Evolutionary conservation across 2,329 filamentous ascomycete species (phyloP), one percentile per base, ranked within the genome.

Genomic region (Dothiorella sarmentorum): DNA sequence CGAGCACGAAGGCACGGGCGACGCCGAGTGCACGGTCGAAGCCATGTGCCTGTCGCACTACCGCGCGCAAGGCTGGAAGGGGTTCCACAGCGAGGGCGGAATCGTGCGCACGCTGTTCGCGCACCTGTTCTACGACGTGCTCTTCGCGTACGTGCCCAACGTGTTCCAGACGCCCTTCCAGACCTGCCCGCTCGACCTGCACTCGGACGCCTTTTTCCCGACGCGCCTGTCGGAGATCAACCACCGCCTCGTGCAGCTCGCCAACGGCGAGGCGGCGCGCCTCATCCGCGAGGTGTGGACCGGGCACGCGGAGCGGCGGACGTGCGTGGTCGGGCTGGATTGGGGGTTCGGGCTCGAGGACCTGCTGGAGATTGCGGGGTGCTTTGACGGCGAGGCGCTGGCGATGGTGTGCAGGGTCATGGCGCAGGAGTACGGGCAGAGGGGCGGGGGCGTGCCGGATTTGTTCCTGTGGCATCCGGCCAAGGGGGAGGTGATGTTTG

Each of bases 161-260:
- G 93, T 99, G 58, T 99, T 99, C 73, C 93, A 97, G 71, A 99
- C 94, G 5, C 85, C 88, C 1, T 99, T 90, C 70, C 94, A 99
- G 73, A 96, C 91, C 0, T 96, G 91, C 68, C 94, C 94, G 1
- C 77, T 99, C 3, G 94, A 99, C 71, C 78, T 99, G 5, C 89
- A 95, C 69, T 96, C 92, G 0, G 94, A 99, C 70, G 86, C 89
- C 2, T 99, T 99, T 76, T 97, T 90, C 69, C 84, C 90, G 0
- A 85, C 87, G 1, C 84, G 94, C n/a, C 85, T 88, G 33, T 91
- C 88, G 3, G 92, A 96, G 75, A 94, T 97, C 70, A 95, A 96
- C 69, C 85, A 86, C 62, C 85, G 92, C 1, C 80, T 97, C 2
- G 91, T 90, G 3, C 87, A 92, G 65, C 92, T 99, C 65, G 86